Evolutionary conservation across 116 monocot genomes (phyloP).

Genomic region (Papilionanthe hybrid): DNA sequence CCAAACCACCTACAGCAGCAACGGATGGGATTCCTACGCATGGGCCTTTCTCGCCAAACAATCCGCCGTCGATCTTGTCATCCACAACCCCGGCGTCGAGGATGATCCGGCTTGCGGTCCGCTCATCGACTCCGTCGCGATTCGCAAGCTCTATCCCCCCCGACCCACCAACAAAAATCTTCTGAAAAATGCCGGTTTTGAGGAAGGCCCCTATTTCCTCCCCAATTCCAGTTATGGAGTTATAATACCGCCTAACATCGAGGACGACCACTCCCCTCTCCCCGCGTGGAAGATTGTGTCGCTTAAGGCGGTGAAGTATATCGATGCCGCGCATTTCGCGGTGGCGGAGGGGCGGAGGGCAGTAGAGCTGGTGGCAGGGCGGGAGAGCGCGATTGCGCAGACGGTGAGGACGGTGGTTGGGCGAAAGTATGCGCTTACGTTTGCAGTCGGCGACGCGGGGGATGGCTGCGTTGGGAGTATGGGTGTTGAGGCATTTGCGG

Average conservation of each 20-base stretch:
- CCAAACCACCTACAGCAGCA: slow-evolving; percentile 78
- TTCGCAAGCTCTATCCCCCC: slow-evolving; percentile 51
- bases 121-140: slow-evolving; percentile 63
- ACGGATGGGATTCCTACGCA: slow-evolving; percentile 75
- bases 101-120: slow-evolving; percentile 81
- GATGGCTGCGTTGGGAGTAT: slow-evolving; percentile 55
- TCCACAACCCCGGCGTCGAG: slow-evolving; percentile 58
- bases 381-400: slow-evolving; percentile 66
- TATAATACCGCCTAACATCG: slow-evolving; percentile 59
- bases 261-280: slow-evolving; percentile 63
- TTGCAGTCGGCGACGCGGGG: slow-evolving; percentile 64
- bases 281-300: slow-evolving; percentile 57
- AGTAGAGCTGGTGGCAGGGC: slow-evolving; percentile 68
- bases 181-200: slow-evolving; percentile 56
- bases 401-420: slow-evolving; percentile 42
- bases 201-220: slow-evolving; percentile 62
- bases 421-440: slow-evolving; percentile 45
- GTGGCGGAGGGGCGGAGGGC: slow-evolving; percentile 56
- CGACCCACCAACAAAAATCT: slow-evolving; percentile 39
- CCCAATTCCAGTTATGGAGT: slow-evolving; percentile 46
- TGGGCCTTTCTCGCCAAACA: slow-evolving; percentile 59
- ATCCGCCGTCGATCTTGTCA: slow-evolving; percentile 31
- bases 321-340: slow-evolving; percentile 58
- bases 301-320: slow-evolving; percentile 54
- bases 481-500: slow-evolving; percentile 68